phyloP scores from a whole-genome alignment of 345 rosid species.

The Lumnitzera racemosa region DNA sequence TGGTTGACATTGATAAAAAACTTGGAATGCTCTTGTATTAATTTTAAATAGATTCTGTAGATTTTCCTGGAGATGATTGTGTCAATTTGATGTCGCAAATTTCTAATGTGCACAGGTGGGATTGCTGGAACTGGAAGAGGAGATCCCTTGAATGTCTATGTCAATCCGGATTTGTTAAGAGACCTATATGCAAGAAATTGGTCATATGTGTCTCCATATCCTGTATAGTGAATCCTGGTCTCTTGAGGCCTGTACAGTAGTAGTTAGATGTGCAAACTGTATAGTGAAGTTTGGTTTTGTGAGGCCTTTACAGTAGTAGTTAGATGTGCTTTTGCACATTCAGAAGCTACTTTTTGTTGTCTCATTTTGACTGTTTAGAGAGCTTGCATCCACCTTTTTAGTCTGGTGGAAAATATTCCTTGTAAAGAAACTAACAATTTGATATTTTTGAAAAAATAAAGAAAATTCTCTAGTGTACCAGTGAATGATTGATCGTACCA shows the following conservation, averaged over 20 bases:
- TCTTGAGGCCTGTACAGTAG: not conserved
- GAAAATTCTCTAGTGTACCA: too few species aligned
- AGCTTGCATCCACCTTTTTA: too few species aligned
- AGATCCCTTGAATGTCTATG: constrained; percentile 53
- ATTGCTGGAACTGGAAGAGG: constrained; percentile 53
- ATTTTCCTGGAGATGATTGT: constrained; percentile 14
- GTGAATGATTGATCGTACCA: not conserved
- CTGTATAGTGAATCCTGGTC: constrained; percentile 8
- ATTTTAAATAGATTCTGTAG: not conserved
- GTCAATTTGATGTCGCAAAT: constrained; percentile 62
- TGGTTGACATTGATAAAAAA: too few species aligned
- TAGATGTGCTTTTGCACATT: constrained; percentile 3
- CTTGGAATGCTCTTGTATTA: not conserved
- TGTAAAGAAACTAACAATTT: not conserved
- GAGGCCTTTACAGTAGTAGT: not conserved
- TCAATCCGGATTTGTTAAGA: constrained; percentile 40
- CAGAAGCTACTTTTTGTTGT: not conserved
- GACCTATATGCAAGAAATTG: constrained; percentile 25
- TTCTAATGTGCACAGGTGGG: constrained; percentile 60
- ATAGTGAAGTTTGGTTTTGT: constrained; percentile 3
- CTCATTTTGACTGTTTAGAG: not conserved
- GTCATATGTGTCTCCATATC: constrained; percentile 15
- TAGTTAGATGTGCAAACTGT: constrained; percentile 2
- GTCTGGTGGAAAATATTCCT: constrained; percentile 2
- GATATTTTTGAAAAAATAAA: not conserved